phyloP scores from a whole-genome alignment of 2,329 filamentous ascomycete species.

The Aspergillus nomiae region DNA sequence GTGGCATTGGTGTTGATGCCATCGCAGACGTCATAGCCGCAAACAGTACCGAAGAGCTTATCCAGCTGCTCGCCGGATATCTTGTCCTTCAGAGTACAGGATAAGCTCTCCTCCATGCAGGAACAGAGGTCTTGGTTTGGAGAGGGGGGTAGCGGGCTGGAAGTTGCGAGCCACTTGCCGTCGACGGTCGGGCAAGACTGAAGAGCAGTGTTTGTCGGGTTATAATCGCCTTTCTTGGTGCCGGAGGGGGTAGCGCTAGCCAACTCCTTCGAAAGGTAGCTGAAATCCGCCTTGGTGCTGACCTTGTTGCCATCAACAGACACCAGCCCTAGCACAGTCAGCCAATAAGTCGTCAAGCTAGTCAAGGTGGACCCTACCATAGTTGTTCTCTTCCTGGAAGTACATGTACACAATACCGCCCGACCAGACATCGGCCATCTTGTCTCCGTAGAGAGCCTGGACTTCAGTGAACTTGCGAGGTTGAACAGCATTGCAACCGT shows the following conservation, averaged over 20 bases:
- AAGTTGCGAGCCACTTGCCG: conserved; percentile 67
- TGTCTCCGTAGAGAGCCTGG: conserved; percentile 69
- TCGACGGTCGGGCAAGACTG: conserved; percentile 68
- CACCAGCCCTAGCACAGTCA: conserved; percentile 34
- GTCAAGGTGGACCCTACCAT: conserved; percentile 55
- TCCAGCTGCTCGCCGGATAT: conserved; percentile 62
- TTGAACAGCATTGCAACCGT: conserved; percentile 80
- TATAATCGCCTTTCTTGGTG: conserved; percentile 68
- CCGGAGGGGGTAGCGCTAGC: conserved; percentile 65
- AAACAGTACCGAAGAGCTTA: conserved; percentile 64
- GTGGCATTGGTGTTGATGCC: conserved; percentile 44
- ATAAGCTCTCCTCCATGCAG: conserved; percentile 76
- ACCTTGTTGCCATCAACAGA: conserved; percentile 67
- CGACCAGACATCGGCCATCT: conserved; percentile 85
- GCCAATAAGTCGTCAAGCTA: background rate
- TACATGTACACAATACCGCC: conserved; percentile 99
- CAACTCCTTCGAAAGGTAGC: conserved; percentile 68
- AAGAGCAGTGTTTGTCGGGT: conserved; percentile 67
- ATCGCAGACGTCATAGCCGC: conserved; percentile 42
- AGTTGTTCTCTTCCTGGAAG: conserved; percentile 86
- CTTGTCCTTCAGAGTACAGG: conserved; percentile 64
- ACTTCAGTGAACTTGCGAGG: conserved; percentile 84
- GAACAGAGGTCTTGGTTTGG: conserved; percentile 76
- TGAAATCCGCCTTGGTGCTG: conserved; percentile 72
- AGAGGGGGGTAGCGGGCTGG: conserved; percentile 70